A percentile compares a stretch with the other conserved stretches of the same genome.
Evolutionary conservation across 805 yeast species (phyloP).

Genomic region (Jamesozyma gamospora): DNA sequence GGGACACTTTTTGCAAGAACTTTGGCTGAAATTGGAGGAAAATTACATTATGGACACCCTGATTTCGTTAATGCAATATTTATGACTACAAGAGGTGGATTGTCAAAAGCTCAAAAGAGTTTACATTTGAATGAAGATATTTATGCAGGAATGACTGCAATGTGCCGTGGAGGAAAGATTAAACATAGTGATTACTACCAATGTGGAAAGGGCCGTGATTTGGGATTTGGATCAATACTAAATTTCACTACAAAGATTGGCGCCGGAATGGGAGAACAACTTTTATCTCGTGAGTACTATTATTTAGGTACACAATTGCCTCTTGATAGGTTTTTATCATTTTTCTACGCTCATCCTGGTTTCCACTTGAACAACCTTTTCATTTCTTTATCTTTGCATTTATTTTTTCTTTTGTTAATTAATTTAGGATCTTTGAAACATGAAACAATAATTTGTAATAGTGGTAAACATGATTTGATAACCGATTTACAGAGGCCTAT

Average conservation of each 20-base stretch:
- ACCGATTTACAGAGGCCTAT: slow-evolving; percentile 66
- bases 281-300: slow-evolving; percentile 83
- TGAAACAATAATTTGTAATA: slow-evolving; percentile 61
- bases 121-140: slow-evolving; percentile 90
- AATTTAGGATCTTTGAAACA: slow-evolving; percentile 70
- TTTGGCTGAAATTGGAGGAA: slow-evolving; percentile 87
- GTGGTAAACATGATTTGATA: slow-evolving; percentile 55
- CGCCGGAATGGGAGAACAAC: slow-evolving; percentile 97
- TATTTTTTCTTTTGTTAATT: slow-evolving; percentile 71
- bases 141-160: slow-evolving; percentile 88
- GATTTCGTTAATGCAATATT: slow-evolving; percentile 84
- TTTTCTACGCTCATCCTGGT: slow-evolving; percentile 95
- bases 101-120: slow-evolving; percentile 91
- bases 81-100: slow-evolving; percentile 93
- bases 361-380: slow-evolving; percentile 87
- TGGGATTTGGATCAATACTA: slow-evolving; percentile 85
- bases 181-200: slow-evolving; percentile 94
- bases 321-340: slow-evolving; percentile 79
- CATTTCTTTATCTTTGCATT: slow-evolving; percentile 76
- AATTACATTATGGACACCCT: slow-evolving; percentile 93
- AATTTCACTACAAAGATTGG: slow-evolving; percentile 95
- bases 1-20: slow-evolving; percentile 94
- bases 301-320: slow-evolving; percentile 85
- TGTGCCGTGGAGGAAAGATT: slow-evolving; percentile 83
- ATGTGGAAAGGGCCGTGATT: slow-evolving; percentile 94